Base-by-base conservation (phyloP, 106 monocot species). In the Amphibolis antarctica region DNA sequence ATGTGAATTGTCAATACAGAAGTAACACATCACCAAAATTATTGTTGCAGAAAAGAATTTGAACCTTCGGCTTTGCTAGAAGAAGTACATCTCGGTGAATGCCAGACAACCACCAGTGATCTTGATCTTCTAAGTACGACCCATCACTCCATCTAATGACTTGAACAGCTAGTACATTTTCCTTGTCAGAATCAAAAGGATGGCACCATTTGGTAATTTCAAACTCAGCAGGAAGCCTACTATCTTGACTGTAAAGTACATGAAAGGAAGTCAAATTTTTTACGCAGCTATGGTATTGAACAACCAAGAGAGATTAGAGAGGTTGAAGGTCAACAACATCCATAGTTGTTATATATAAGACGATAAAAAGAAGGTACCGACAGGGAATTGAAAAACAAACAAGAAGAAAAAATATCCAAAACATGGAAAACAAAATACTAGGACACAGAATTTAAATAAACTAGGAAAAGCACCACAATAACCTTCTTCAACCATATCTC, bases 91-190 rank as follows among this genome's bases (percentile, higher is more conserved):
- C 91, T 12, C 98, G 70, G 59, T 91, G 91, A 83, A 98, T 98
- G 64, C 98, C 98, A 75, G 98, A 98, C 42, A 98, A 55, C 98
- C 91, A 85, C 98, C 98, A 98, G 55, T 98, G 98, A 22, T 98
- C 98, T 74, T 98, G 98, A 75, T 98, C 98, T 79, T 98, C 98
- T 61, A 98, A 77, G 73, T 98, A 98, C 25, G 98, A 83, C 55
- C 98, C 98, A 66, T 98, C 87, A 77, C 98, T 91, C 91, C 91
- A 98, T 74, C 87, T 91, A 67, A 98, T 77, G 1, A 98, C 91
- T 87, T 98, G 91, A 67, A 98, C 91, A 9, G 91, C 84, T 55
- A 98, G 77, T 68, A 85, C 64, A 79, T 98, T 98, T 65, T 91
- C 86, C 60, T 81, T 77, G 53, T 74, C 77, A 50, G 81, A 91